Evolutionary conservation across 352 stramenopile species (phyloP), one percentile per base, ranked within the genome.

Genomic region (Phytophthora cactorum): DNA sequence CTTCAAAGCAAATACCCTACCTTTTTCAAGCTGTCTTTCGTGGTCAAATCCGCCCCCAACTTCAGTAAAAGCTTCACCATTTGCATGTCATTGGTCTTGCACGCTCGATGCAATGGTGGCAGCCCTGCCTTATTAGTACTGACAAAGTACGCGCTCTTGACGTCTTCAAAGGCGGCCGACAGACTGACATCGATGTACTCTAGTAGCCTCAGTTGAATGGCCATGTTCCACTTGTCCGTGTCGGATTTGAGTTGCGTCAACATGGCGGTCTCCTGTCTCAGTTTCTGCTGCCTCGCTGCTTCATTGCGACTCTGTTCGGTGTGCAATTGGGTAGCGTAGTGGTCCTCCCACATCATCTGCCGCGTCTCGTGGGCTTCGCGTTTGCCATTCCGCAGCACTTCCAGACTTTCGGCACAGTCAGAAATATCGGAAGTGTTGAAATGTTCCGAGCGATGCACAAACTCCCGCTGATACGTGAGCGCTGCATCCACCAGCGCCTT

Each of bases 191-290:
- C 36, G 8, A 91, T 39, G 44, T 68, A 91, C 43, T 82, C 75
- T 28, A 73, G 39, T 0, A 90, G 69, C 39, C 64, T 68, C 52
- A 91, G 46, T 14, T 91, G 81, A 34, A 90, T 81, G 4, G 79
- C 83, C 83, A 91, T 89, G 58, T 86, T 86, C 81, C 77, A 89
- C 70, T 87, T 91, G 67, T 90, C 83, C 8, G 59, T 66, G 53
- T 84, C 78, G 1, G 77, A 82, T 44, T 78, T 77, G 27, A 89
- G 64, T 53, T 89, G 75, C 14, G 73, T 54, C 29, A 91, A 68
- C 73, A 88, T 82, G 44, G 71, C 53, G 0, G 69, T 89, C 50
- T 91, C 69, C 53, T 91, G 81, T 3, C 66, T 53, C 49, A 88
- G 61, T 53, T 84, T 84, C 59, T 83, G 86, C 45, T 68, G 55